Base-by-base conservation (phyloP, 2,329 filamentous ascomycete genomes). In the Diplodia intermedia region DNA sequence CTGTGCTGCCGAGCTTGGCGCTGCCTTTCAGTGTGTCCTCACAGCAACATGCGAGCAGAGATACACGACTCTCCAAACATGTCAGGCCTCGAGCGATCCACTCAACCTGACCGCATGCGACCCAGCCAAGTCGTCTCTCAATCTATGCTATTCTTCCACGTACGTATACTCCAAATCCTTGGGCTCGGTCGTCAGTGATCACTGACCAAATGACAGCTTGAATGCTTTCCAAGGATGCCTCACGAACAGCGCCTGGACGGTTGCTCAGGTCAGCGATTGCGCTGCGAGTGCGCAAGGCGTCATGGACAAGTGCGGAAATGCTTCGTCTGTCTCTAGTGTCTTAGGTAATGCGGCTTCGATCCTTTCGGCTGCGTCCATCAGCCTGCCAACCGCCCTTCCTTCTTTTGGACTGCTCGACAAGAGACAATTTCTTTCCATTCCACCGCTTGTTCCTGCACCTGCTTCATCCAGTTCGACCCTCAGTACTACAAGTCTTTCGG, bases 121-220 rank as follows among this genome's bases (percentile, higher is more conserved):
- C 5, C 43, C 54, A 5, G 65, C 54, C 4, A 57, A 43, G n/a
- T 4, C 43, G 3, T 43, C 65, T 14, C 38, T 56, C 31, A 47
- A 29, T 23, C 15, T 29, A 8, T 67, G 65, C 40, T 40, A 67
- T 20, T 47, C 65, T 14, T 33, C 29, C 9, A 60, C 54, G 65
- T 66, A 36, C 15, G 63, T 15, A 55, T 33, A 14, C 9, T 23
- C 26, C 18, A 3, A 12, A 23, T 11, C 14, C 15, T 7, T 12
- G 20, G 29, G 9, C 15, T 7, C 4, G 11, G 36, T 33, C 4
- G 14, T n/a, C 49, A 23, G 18, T 33, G 5, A 2, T 26, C 8
- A 8, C 26, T 66, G 8, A 66, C 36, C 31, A 20, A 15, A 1
- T 2, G 4, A 33, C 26, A 66, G 63, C 4, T n/a, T 60, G 65